phyloP scores from a whole-genome alignment of 495 filamentous ascomycete genomes.

The Daldinia childiae region DNA sequence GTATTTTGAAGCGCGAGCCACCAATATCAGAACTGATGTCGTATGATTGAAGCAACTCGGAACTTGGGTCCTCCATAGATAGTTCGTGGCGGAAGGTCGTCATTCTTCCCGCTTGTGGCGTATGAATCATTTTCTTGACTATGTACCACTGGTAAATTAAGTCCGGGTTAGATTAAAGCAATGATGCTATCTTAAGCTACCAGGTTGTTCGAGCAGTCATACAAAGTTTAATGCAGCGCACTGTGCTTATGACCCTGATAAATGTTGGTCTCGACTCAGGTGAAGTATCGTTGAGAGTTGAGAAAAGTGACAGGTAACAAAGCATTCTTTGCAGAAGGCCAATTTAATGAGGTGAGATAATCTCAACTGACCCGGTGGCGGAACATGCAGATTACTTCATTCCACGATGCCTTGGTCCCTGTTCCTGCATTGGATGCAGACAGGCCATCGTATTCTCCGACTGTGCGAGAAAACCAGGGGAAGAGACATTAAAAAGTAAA shows the following conservation, averaged over 20 bases:
- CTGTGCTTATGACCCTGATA: conserved; percentile 12
- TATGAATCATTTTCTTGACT: conserved; percentile 14
- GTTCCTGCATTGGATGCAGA: conserved; percentile 41
- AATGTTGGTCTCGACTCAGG: conserved; percentile 21
- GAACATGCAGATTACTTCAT: conserved; percentile 38
- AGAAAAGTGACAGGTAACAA: conserved; percentile 38
- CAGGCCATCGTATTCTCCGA: conserved; percentile 35
- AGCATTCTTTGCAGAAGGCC: conserved; percentile 41
- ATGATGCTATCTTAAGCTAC: conserved; percentile 26
- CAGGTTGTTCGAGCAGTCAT: background rate
- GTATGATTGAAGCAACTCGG: conserved; percentile 6
- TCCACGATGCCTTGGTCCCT: conserved; percentile 39
- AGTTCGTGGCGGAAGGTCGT: conserved; percentile 4
- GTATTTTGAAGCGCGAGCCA: background rate
- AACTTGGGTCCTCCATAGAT: conserved; percentile 5
- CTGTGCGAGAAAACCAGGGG: conserved; percentile 32
- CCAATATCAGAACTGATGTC: background rate
- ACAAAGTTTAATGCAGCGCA: conserved; percentile 4
- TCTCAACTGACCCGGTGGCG: conserved; percentile 23
- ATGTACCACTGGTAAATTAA: conserved; percentile 24
- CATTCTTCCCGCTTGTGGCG: conserved; percentile 27
- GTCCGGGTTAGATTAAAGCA: conserved; percentile 37
- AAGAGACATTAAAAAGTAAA: conserved; percentile 40
- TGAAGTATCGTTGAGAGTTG: conserved; percentile 25
- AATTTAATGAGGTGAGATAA: conserved; percentile 31